Percentiles rank a stretch among this genome's conserved stretches.
Conservation (phyloP, 345 rosid genomes). For the Adansonia digitata region DNA sequence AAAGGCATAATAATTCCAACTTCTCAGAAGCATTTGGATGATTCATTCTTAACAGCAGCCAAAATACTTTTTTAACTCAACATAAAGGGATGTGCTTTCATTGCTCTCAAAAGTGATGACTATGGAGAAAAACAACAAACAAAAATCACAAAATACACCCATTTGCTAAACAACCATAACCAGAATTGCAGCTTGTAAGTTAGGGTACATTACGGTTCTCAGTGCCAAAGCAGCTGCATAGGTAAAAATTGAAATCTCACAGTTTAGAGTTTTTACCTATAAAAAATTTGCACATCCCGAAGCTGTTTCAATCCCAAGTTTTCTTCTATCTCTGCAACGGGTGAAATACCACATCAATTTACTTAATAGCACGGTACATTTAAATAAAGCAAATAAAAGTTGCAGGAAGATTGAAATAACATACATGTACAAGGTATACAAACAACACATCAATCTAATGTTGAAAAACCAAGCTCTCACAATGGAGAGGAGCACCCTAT, state of each 20-base stretch:
- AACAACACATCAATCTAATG: constrained; percentile 22
- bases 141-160: constrained; percentile 3
- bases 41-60: constrained; percentile 5
- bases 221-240: constrained; percentile 17
- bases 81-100: constrained; percentile 35
- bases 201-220: constrained; percentile 13
- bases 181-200: constrained; percentile 1
- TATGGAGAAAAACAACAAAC: not conserved
- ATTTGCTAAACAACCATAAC: not conserved
- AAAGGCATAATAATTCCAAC: too few species aligned
- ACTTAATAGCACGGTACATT: not conserved
- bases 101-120: constrained; percentile 17
- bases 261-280: constrained; percentile 26
- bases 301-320: constrained; percentile 28
- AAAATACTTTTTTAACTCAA: not conserved
- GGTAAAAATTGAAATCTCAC: constrained; percentile 23
- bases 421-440: constrained; percentile 78
- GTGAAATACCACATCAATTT: not conserved
- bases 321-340: constrained; percentile 46
- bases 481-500: constrained; percentile 23
- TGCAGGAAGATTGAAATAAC: constrained; percentile 12
- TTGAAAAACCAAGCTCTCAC: constrained; percentile 7
- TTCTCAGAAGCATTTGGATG: not conserved
- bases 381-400: not conserved
- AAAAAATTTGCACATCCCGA: constrained; percentile 25